Evolutionary conservation across 2,329 filamentous ascomycete species (phyloP).

Genomic region (Epichloe coenophiala): DNA sequence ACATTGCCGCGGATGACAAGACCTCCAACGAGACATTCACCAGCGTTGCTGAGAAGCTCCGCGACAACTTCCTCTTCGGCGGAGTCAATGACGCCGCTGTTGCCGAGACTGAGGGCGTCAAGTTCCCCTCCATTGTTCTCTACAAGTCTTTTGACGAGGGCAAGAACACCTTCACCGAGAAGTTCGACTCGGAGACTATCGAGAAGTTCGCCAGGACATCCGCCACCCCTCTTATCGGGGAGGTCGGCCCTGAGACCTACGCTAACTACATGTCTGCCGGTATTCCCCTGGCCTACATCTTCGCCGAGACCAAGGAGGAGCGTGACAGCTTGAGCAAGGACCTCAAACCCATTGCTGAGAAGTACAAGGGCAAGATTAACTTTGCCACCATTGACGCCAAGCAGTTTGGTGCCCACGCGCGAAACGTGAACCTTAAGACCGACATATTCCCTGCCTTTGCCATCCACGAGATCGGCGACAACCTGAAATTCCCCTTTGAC

Average conservation of each 20-base stretch:
- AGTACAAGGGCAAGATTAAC: constrained; percentile 90
- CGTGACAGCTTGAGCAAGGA: constrained; percentile 62
- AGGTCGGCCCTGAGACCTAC: constrained; percentile 96
- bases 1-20: constrained; percentile 71
- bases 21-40: constrained; percentile 75
- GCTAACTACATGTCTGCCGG: constrained; percentile 85
- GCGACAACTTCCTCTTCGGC: constrained; percentile 88
- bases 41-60: constrained; percentile 57
- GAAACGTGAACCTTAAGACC: constrained; percentile 92
- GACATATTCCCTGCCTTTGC: constrained; percentile 95
- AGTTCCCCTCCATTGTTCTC: constrained; percentile 68
- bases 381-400: constrained; percentile 96
- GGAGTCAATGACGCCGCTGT: constrained; percentile 70
- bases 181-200: constrained; percentile 71
- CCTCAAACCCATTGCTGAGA: constrained; percentile 77
- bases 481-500: constrained; percentile 93
- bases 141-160: constrained; percentile 98
- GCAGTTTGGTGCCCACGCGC: constrained; percentile 84
- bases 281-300: constrained; percentile 93
- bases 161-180: constrained; percentile 67
- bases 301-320: constrained; percentile 84
- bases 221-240: constrained; percentile 81
- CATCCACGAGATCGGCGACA: constrained; percentile 90
- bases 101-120: constrained; percentile 82
- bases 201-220: constrained; percentile 71